Percentiles rank a stretch among this genome's conserved stretches.
Conservation (phyloP, 495 filamentous ascomycete genomes). For the Cercophora sp. region DNA sequence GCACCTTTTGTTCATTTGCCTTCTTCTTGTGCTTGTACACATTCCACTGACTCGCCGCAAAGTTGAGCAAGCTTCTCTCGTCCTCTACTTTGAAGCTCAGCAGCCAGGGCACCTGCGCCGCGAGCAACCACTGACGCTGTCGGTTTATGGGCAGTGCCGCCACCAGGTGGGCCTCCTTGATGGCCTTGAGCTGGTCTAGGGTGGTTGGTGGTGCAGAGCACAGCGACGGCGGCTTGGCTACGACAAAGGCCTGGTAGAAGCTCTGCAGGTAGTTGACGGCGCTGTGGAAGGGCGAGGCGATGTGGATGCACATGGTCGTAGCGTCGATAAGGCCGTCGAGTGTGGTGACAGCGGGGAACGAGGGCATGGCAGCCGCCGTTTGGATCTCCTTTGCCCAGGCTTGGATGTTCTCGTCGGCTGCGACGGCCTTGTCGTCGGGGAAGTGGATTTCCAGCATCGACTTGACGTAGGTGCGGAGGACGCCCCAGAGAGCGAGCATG, state of each 20-base stretch:
- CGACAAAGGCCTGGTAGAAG: slow-evolving; percentile 46
- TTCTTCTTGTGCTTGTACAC: slow-evolving; percentile 24
- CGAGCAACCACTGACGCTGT: slow-evolving; percentile 38
- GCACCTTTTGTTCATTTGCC: slow-evolving; percentile 10
- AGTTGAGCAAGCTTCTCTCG: slow-evolving; percentile 35
- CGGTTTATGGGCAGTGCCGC: slow-evolving; percentile 38
- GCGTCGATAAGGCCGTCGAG: slow-evolving; percentile 79
- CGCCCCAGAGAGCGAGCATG: slow-evolving; percentile 38
- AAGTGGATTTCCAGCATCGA: slow-evolving; percentile 24
- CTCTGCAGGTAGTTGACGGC: slow-evolving; percentile 50
- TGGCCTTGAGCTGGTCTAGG: slow-evolving; percentile 21
- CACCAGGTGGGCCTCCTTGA: slow-evolving; percentile 36
- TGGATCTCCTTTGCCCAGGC: slow-evolving; percentile 38
- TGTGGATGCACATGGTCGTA: slow-evolving; percentile 58
- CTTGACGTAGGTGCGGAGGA: slow-evolving; percentile 34
- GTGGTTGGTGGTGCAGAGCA: slow-evolving; percentile 30
- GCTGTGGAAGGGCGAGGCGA: slow-evolving; percentile 46
- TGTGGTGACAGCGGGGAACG: slow-evolving; percentile 68
- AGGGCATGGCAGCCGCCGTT: slow-evolving; percentile 26
- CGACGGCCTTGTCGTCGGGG: slow-evolving; percentile 24
- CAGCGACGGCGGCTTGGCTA: slow-evolving; percentile 41
- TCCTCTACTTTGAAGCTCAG: slow-evolving; percentile 41
- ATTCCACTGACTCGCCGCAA: slow-evolving; percentile 31
- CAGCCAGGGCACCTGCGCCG: slow-evolving; percentile 41
- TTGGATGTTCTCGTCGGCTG: slow-evolving; percentile 28